These are phyloP conservation scores for Teunomyces funiuensis DNA, from an alignment of 805 yeast genomes.

Conservation along the genomic window DNA sequence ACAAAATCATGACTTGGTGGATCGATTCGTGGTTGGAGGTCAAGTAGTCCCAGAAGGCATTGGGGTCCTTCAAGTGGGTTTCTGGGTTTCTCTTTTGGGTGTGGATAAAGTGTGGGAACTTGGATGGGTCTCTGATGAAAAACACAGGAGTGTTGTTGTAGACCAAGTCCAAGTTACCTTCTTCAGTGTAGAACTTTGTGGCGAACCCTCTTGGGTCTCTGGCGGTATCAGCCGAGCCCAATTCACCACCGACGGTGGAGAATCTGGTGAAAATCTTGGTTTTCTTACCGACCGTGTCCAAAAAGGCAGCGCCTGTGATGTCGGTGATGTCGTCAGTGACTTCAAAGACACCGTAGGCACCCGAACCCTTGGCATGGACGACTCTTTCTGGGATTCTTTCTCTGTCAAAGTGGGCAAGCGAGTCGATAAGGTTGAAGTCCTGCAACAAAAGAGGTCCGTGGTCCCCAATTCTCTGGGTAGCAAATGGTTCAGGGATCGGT, in stretches of 20 bases:
- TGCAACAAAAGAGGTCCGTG: conserved; percentile 60
- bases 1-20: conserved; percentile 73
- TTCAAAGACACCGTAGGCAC: conserved; percentile 60
- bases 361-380: conserved; percentile 68
- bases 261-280: conserved; percentile 45
- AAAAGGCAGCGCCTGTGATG: conserved; percentile 24
- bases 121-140: conserved; percentile 62
- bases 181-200: conserved; percentile 63
- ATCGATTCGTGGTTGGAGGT: conserved; percentile 69
- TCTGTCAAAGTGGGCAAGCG: conserved; percentile 59
- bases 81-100: conserved; percentile 70
- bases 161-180: conserved; percentile 71
- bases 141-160: conserved; percentile 72
- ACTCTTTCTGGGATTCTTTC: conserved; percentile 68
- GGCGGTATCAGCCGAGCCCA: conserved; percentile 63
- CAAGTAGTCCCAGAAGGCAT: conserved; percentile 84
- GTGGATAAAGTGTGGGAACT: conserved; percentile 66
- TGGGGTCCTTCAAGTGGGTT: conserved; percentile 75
- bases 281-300: conserved; percentile 31
- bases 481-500: conserved; percentile 70
- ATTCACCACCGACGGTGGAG: conserved; percentile 71
- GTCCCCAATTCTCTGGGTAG: conserved; percentile 53
- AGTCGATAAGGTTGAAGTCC: conserved; percentile 57
- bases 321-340: conserved; percentile 48
- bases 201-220: conserved; percentile 74